Base-by-base conservation (phyloP, 2,329 filamentous ascomycete genomes). In the Sordariomycetes sp. region DNA sequence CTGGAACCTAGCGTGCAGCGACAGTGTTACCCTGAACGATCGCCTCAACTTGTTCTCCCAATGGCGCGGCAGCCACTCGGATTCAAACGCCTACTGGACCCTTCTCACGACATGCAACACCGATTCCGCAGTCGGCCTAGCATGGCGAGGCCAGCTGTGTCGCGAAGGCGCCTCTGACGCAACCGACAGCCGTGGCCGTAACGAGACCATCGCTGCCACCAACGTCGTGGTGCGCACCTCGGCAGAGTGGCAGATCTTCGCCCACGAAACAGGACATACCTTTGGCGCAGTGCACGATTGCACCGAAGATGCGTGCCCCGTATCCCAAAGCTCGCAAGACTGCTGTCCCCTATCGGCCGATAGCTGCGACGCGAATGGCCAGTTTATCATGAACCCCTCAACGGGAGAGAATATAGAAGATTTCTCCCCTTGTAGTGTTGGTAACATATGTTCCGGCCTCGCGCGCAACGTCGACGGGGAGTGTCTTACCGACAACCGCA, bases 251-350 rank as follows among this genome's bases (percentile, higher is more conserved):
- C 87, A 95, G 55, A 83, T 96, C 38, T 86, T 96, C 58, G 90
- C 90, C 20, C 90, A 96, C 54, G 90, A 96, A 58, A 80, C 81
- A 4, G 90, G 88, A 2, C 90, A 96, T 56, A 96, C 87, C 0
- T 96, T 94, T 55, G 90, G 90, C 30, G 92, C 90, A 5, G 86
- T 95, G 8, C 92, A 98, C 58, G 92, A 98, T 58, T 98, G 92
- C 58, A 82, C 76, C 3, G 53, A 64, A 0, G 41, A 58, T n/a
- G 72, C 81, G 3, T 96, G 90, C 53, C 70, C 85, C 39, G 68
- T 73, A 15, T 73, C 75, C 24, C 56, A 56, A 6, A 53, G 55
- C 8, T 58, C 53, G 35, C 69, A 69, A 45, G 59, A 71, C 46
- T 98, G 92, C 57, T 98, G 92, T 47, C 92, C 88, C 1, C 65